phyloP scores from a whole-genome alignment of 2,329 filamentous ascomycete species.

The Ophiostoma sp. region DNA sequence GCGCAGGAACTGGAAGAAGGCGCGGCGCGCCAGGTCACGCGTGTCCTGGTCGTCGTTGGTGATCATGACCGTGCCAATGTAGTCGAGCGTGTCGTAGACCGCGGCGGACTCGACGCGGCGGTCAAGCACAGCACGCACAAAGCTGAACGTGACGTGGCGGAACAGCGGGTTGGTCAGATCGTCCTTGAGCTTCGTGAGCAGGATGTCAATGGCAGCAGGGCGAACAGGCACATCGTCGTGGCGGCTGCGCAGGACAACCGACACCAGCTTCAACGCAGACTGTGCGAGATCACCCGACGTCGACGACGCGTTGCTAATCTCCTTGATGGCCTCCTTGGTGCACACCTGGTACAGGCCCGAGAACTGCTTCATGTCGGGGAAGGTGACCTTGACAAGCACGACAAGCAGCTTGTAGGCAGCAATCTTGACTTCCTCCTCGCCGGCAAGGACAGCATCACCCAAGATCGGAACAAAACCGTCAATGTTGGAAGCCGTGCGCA shows the following conservation, averaged over 20 bases:
- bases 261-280: slow-evolving; percentile 80
- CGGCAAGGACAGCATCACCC: slow-evolving; percentile 76
- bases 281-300: slow-evolving; percentile 82
- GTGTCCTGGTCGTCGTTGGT: slow-evolving; percentile 89
- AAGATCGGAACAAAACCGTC: slow-evolving; percentile 82
- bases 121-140: slow-evolving; percentile 79
- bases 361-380: slow-evolving; percentile 55
- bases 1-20: slow-evolving; percentile 89
- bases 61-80: slow-evolving; percentile 87
- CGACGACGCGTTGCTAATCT: slow-evolving; percentile 68
- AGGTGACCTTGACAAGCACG: slow-evolving; percentile 76
- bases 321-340: slow-evolving; percentile 74
- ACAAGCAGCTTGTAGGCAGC: slow-evolving; percentile 80
- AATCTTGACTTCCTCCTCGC: slow-evolving; percentile 88
- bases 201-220: slow-evolving; percentile 73
- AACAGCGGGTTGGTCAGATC: slow-evolving; percentile 90
- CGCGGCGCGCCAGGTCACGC: slow-evolving; percentile 77
- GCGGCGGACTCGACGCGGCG: slow-evolving; percentile 78
- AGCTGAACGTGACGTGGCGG: slow-evolving; percentile 90
- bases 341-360: slow-evolving; percentile 65
- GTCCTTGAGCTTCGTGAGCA: slow-evolving; percentile 75
- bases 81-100: slow-evolving; percentile 87
- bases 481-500: slow-evolving; percentile 75
- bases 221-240: slow-evolving; percentile 69
- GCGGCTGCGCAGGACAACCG: slow-evolving; percentile 76